Percentiles rank a stretch among this genome's conserved stretches.
phyloP scores from a whole-genome alignment of 176 grass and related monocot species.

The Eleusine coracana region DNA sequence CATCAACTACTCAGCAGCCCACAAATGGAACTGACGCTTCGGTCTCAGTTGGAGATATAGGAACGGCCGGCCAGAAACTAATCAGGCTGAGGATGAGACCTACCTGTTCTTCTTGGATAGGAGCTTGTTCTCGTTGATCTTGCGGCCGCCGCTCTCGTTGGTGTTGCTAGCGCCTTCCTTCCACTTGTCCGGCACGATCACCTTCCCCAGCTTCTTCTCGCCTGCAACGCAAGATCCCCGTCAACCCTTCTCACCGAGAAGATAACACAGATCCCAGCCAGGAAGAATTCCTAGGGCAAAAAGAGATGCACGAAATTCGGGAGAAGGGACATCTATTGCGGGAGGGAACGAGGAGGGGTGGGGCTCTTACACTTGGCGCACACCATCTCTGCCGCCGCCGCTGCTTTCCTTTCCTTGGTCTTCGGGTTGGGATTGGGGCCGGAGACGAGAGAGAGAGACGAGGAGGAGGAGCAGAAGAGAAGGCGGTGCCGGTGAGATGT shows the following conservation, averaged over 20 bases:
- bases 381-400: slow-evolving; percentile 40
- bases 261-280: background rate
- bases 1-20: background rate
- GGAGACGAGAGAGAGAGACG: background rate
- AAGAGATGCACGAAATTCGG: background rate
- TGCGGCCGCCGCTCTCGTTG: slow-evolving; percentile 83
- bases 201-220: slow-evolving; percentile 98
- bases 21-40: background rate
- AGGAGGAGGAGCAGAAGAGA: background rate
- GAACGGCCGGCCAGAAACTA: too few species aligned
- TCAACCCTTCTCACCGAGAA: background rate
- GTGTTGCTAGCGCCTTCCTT: slow-evolving; percentile 99
- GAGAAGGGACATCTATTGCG: background rate
- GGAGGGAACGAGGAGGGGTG: background rate
- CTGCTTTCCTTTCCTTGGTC: background rate
- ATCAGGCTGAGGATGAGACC: background rate
- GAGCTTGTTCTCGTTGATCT: slow-evolving; percentile 99
- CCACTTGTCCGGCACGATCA: slow-evolving; percentile 99
- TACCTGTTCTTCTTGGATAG: slow-evolving; percentile 98
- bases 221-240: slow-evolving; percentile 45
- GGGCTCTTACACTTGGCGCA: slow-evolving; percentile 54
- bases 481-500: background rate
- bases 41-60: background rate
- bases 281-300: slow-evolving; percentile 5
- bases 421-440: background rate